Base-by-base conservation (phyloP, 106 monocot genomes). In the Dendrobium officinale region DNA sequence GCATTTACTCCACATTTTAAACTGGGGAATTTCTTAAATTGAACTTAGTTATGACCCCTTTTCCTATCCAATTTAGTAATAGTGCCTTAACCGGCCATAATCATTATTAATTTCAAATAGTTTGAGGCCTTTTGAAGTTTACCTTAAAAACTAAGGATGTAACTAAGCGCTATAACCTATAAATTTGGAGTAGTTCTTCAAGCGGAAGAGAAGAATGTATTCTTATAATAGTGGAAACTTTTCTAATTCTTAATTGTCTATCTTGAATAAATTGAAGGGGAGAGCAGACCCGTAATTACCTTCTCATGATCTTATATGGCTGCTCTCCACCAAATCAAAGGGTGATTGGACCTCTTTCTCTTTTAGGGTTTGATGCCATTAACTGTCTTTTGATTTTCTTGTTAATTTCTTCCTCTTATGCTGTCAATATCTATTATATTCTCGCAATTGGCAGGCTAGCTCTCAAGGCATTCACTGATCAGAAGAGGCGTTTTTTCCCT, bases 401-500 rank as follows among this genome's bases (percentile, higher is more conserved):
- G 1, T 20, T 37, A 37, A 66, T 66, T 66, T 24, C 29, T 72
- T 51, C 51, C 51, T 6, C 1, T 40, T 70, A 20, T 70, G 27
- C 13, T 70, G 20, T 6, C 11, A 43, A 15, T 33, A 74, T 19
- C 74, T 9, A 5, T 72, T 49, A 15, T 49, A 5, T 44, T 43
- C 43, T 83, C 68, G 41, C 54, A 26, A 44, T 79, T 86, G 78
- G 9, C 82, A 98, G 98, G 83, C 87, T 99, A 81, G 98, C 98
- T 78, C 88, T 99, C 19, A 99, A 99, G 78, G 95, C 95, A 81
- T 99, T 99, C 74, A 89, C 86, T 79, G 93, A 99, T 73, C 95
- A 99, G 84, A 99, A 99, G 80, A 91, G 85, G 77, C 88, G 88
- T 5, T 99, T 92, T 88, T 99, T 99, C 61, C 95, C 98, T 77